Conservation (phyloP, 2,329 filamentous ascomycete genomes). For the Zymoseptoria ardabiliae region DNA sequence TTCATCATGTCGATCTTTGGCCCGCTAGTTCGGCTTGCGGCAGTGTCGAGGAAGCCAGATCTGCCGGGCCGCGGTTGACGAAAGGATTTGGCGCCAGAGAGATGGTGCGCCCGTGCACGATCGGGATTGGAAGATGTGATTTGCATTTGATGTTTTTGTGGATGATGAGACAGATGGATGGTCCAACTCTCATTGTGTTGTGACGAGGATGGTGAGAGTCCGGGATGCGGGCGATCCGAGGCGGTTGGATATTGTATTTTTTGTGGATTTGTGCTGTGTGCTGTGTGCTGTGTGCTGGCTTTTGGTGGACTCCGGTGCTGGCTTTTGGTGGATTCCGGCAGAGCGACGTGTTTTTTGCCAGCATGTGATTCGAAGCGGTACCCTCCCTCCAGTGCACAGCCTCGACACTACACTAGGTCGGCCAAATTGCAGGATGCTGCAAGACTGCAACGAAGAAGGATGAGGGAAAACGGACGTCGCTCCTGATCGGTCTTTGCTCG, state of each 20-base stretch:
- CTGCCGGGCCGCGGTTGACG: neutral
- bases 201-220: neutral
- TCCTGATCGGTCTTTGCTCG: neutral
- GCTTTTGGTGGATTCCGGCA: no score
- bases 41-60: neutral
- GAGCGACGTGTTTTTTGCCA: neutral
- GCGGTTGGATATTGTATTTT: no score
- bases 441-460: neutral
- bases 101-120: neutral
- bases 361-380: neutral
- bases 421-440: neutral
- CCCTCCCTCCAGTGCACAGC: neutral
- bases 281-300: no score
- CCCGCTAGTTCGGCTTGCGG: neutral
- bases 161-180: neutral
- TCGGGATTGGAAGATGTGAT: neutral
- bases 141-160: neutral
- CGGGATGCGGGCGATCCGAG: no score
- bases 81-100: neutral
- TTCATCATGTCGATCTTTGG: neutral
- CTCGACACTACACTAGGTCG: neutral
- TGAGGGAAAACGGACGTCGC: neutral
- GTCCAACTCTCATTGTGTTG: neutral
- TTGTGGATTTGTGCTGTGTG: no score
- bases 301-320: no score